Base-by-base conservation (phyloP, 73 alveolate species). In the Paramecium pentaurelia region DNA sequence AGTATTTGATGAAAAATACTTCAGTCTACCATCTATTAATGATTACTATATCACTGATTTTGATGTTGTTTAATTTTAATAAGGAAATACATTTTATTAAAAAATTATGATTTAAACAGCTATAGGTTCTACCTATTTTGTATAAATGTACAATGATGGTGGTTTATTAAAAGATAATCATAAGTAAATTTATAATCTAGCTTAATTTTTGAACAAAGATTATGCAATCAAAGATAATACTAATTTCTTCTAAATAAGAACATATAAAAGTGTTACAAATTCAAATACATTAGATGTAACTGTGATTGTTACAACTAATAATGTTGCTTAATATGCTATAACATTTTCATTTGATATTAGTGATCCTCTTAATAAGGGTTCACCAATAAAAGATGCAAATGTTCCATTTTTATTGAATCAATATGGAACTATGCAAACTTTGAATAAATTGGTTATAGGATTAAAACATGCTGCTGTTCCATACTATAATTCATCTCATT, bases 321-420 rank as follows among this genome's bases (percentile, higher is more conserved):
- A 80, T 49, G 38, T 80, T 10, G 91, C 91, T 6, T 9, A 40
- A 11, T 80, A 80, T 45, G 91, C 77, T 9, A 27, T 80, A 4
- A 45, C 28, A 42, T 42, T 80, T 28, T 22, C 47, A 47, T 80
- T 80, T 80, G 91, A 80, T 45, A 64, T 49, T 4, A 40, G 75
- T 8, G 58, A 80, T 45, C 91, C 91, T 38, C 70, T 54, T 54
- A 27, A 3, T 16, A 44, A 40, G 16, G 91, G 91, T 38, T 80
- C 71, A 14, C 91, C 91, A 10, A 4, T 42, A 1, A 44, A 22
- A 1, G 58, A 42, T 10, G 4, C 91, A 20, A 64, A 6, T 1
- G 75, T 80, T n/a, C 91, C 91, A 25, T 49, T 25, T 27, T 36
- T 80, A 45, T 80, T 80, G n/a, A 44, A 22, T 49, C 28, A 80